Percentiles rank a stretch among this genome's conserved stretches.
Evolutionary conservation across 352 stramenopile genomes (phyloP).

Genomic region (Globisporangium solare): DNA sequence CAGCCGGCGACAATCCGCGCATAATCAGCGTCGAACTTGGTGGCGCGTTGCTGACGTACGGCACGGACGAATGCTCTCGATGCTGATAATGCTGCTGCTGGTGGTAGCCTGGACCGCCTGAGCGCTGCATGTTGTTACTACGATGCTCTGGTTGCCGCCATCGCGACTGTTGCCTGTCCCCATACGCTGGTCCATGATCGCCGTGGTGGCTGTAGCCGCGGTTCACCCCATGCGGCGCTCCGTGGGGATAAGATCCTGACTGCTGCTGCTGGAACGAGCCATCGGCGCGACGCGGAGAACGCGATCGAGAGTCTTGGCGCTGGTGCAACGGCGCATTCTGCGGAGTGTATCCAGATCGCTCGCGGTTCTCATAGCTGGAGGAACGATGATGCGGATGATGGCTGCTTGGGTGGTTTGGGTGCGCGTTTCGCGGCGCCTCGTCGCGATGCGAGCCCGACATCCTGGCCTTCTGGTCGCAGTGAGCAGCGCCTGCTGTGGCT

Average conservation of each 20-base stretch:
- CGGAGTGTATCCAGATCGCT: too few species aligned
- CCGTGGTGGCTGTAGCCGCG: neutral
- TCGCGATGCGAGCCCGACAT: too few species aligned
- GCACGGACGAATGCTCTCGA: neutral
- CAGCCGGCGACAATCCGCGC: constrained; percentile 39
- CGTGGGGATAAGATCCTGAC: neutral
- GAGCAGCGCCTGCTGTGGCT: too few species aligned
- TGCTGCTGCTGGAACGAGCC: constrained; percentile 3
- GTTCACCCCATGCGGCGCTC: neutral
- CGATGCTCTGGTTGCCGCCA: neutral
- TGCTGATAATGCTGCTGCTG: neutral
- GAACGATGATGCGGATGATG: too few species aligned
- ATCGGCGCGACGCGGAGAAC: constrained; percentile 2
- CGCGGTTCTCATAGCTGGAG: too few species aligned
- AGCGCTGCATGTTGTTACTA: neutral
- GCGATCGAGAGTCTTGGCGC: neutral
- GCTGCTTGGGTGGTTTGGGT: too few species aligned
- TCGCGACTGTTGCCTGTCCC: neutral
- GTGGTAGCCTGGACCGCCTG: neutral
- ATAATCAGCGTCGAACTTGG: constrained; percentile 66
- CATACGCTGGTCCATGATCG: neutral
- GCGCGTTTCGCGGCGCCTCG: too few species aligned
- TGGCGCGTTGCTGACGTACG: constrained; percentile 14
- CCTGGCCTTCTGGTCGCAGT: too few species aligned
- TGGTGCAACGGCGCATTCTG: too few species aligned